Evolutionary conservation across 2,329 filamentous ascomycete genomes (phyloP), one percentile per base, ranked within the genome.

Genomic region (Cytospora piceicola): DNA sequence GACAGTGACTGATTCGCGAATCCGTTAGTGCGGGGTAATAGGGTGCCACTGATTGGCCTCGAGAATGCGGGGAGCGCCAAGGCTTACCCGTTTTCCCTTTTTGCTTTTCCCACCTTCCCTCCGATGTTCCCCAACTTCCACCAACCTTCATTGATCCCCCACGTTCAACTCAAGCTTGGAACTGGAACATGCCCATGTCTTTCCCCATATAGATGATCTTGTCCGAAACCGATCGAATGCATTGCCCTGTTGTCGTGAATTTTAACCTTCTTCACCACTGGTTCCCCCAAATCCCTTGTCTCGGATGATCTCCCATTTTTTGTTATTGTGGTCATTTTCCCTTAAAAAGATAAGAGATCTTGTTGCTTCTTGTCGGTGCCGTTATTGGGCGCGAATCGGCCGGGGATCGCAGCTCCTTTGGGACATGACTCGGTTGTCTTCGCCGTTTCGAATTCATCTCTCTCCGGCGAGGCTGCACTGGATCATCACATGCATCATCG

Each of bases 201-300:
- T n/a, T 49, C 11, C 20, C 58, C 11, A 34, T 9, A 14, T 22
- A 61, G 58, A 20, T 61, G 58, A 54, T 61, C 58, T 27, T 61
- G 36, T 9, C 49, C 58, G 12, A n/a, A 30, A 39, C 9, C 22
- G 7, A 42, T 15, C 14, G 12, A 30, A 29, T 32, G 52, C 12
- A 12, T 39, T 27, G 42, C 22, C 8, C 29, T 53, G 52, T 22
- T 58, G 24, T 67, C 65, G 65, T 61, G 58, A 57, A 65, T 65
- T 67, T 65, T 65, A 42, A 61, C 65, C 65, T 42, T 57, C 58
- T 61, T 61, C 34, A 61, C 36, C 53, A 42, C n/a, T 20, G n/a
- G 7, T 22, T 12, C 53, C 56, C 36, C 24, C 52, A 14, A 30
- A 46, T 24, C 34, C 59, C 59, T 61, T 55, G 59, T 57, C 17